These are phyloP conservation scores for Psophocarpus tetragonolobus DNA, from an alignment of 306 rosid genomes.

Conservation along the genomic window DNA sequence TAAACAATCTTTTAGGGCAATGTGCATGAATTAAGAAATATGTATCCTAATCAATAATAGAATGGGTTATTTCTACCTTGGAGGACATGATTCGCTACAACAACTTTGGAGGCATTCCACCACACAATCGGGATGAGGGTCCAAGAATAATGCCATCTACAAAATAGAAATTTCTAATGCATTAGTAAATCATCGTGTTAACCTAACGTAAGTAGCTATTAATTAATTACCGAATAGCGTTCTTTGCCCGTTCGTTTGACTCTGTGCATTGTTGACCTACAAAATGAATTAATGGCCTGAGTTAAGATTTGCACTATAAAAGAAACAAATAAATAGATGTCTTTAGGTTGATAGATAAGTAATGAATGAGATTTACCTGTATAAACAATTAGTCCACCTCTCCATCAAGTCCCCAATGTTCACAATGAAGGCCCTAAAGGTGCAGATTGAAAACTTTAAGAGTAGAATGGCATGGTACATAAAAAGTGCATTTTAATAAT, in stretches of 20 bases:
- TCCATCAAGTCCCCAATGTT: conserved; percentile 8
- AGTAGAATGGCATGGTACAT: not conserved
- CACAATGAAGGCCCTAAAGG: not conserved
- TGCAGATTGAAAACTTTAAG: not conserved
- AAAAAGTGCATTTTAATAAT: not conserved
- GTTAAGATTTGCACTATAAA: not conserved
- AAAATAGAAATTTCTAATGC: not conserved
- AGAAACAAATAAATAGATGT: not conserved
- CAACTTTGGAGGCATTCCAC: not conserved
- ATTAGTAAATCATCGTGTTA: not conserved
- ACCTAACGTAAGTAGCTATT: not conserved
- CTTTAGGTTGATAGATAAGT: not conserved
- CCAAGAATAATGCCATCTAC: conserved; percentile 2
- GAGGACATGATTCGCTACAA: not conserved
- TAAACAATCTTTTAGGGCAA: not conserved
- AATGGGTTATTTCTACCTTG: not conserved
- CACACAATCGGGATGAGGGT: not conserved
- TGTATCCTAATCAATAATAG: not conserved
- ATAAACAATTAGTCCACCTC: conserved; percentile 21
- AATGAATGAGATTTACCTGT: not conserved
- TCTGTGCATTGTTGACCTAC: conserved; percentile 5
- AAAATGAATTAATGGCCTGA: not conserved
- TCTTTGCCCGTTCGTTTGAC: not conserved
- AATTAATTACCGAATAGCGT: not conserved
- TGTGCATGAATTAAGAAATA: not conserved